Evolutionary conservation across 2,329 filamentous ascomycete genomes (phyloP).

Genomic region (Fusarium veterinarium): DNA sequence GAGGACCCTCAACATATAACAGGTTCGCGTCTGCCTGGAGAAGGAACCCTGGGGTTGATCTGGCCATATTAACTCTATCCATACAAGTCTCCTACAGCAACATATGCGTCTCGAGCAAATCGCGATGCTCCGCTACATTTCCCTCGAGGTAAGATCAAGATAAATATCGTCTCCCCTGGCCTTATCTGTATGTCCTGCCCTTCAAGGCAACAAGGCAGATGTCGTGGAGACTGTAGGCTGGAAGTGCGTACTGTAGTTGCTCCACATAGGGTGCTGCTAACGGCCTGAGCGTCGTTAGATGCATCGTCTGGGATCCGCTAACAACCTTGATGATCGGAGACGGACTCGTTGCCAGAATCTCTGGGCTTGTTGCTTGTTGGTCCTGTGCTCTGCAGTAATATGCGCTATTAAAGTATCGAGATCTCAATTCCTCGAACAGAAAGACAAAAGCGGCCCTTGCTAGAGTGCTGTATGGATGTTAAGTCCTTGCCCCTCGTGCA

Average conservation of each 20-base stretch:
- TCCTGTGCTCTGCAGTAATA: neutral
- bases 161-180: neutral
- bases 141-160: neutral
- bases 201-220: constrained; percentile 13
- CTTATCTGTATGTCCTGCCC: neutral
- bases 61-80: neutral
- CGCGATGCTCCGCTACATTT: neutral
- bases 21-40: neutral
- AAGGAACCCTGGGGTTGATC: neutral
- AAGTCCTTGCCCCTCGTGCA: neutral
- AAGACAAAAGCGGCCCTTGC: neutral
- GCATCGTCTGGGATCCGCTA: constrained; percentile 25
- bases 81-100: neutral
- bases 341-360: neutral
- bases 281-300: constrained; percentile 34
- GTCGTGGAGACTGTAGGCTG: constrained; percentile 13
- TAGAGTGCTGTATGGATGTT: neutral
- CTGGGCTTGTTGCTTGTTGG: constrained; percentile 2
- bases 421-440: neutral
- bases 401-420: neutral
- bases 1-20: constrained; percentile 2
- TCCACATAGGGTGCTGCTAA: constrained; percentile 35
- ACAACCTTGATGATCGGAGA: constrained; percentile 37
- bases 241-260: constrained; percentile 23
- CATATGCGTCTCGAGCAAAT: neutral